phyloP scores from a whole-genome alignment of 495 filamentous ascomycete genomes.

The Penicillium crystallinum region DNA sequence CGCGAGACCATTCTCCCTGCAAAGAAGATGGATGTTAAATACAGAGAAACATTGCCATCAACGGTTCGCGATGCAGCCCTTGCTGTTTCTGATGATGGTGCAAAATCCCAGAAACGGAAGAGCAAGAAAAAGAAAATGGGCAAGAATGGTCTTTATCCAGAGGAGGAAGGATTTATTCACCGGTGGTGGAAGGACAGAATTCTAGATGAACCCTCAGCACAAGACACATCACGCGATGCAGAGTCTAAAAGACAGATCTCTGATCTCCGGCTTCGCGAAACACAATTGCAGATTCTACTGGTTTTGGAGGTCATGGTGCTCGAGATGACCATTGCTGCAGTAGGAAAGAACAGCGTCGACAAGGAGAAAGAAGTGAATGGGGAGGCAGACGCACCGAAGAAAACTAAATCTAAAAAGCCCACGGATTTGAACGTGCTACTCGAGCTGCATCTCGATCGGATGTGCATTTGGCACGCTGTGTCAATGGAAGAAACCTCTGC shows the following conservation, averaged over 20 bases:
- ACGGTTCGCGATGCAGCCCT: constrained; percentile 61
- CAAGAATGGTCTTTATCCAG: constrained; percentile 70
- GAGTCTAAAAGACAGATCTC: constrained; percentile 54
- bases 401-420: constrained; percentile 43
- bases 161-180: constrained; percentile 68
- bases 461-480: constrained; percentile 95
- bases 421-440: constrained; percentile 61
- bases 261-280: constrained; percentile 68
- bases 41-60: constrained; percentile 66
- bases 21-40: constrained; percentile 81
- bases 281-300: constrained; percentile 84
- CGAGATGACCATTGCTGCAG: constrained; percentile 36
- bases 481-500: constrained; percentile 44
- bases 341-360: constrained; percentile 27
- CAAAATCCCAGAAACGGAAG: constrained; percentile 52
- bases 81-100: constrained; percentile 56
- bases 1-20: constrained; percentile 66
- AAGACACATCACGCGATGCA: constrained; percentile 46
- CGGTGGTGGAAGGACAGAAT: constrained; percentile 70
- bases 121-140: constrained; percentile 65
- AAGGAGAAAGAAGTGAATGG: constrained; percentile 26
- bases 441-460: constrained; percentile 79
- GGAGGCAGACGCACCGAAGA: constrained; percentile 38
- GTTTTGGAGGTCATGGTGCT: constrained; percentile 83
- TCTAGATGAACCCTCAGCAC: constrained; percentile 28